Conservation (phyloP, 1,284 basidiomycete species). For the Malassezia brasiliensis region DNA sequence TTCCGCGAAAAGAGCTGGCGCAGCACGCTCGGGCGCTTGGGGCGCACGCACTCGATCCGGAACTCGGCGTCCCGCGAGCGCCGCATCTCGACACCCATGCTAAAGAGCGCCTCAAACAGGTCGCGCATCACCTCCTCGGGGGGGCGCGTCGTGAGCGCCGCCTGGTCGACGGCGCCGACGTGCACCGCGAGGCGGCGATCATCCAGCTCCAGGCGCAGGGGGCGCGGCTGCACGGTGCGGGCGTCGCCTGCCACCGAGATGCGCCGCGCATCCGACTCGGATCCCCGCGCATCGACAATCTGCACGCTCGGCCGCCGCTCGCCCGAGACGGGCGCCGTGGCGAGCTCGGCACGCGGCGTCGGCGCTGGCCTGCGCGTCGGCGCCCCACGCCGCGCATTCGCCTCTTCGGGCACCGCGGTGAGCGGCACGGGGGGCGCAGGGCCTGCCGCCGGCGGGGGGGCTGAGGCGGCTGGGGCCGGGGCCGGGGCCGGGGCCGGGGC, state of each 20-base stretch:
- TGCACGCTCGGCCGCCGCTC: not conserved
- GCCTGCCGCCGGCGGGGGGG: not conserved
- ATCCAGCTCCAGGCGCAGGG: not conserved
- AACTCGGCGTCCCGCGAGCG: constrained; percentile 66
- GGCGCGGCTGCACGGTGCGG: not conserved
- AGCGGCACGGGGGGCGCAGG: not conserved
- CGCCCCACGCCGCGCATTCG: not conserved
- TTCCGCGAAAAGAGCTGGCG: constrained; percentile 1
- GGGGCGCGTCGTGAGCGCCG: constrained; percentile 71
- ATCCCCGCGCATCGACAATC: not conserved
- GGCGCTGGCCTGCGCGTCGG: not conserved
- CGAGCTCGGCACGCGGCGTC: not conserved
- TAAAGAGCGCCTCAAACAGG: constrained; percentile 65
- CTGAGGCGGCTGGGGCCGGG: too few species aligned
- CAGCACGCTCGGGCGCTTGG: constrained; percentile 24
- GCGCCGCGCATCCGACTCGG: not conserved
- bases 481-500: too few species aligned
- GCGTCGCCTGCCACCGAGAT: constrained; percentile 5
- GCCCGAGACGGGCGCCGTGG: not conserved
- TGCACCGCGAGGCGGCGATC: constrained; percentile 60
- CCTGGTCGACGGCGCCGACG: constrained; percentile 84
- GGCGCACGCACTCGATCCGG: constrained; percentile 42
- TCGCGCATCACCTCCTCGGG: constrained; percentile 81
- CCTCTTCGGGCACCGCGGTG: not conserved
- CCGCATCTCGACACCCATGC: constrained; percentile 83